Base-by-base conservation (phyloP, 176 grass and related monocot species). In the Pontederia paniculata region DNA sequence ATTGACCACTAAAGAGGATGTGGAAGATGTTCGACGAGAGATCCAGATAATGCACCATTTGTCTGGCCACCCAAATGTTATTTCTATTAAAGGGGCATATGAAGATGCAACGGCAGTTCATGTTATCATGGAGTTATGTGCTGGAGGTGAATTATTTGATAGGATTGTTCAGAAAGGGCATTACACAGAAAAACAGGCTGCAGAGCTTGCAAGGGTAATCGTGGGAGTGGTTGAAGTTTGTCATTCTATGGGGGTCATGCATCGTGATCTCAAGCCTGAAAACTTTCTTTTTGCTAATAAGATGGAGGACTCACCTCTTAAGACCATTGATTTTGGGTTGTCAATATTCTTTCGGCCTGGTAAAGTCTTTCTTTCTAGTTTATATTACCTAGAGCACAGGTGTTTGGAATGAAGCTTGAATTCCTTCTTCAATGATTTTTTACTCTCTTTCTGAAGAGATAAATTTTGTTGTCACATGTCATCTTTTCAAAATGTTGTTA, bases 241-340 rank as follows among this genome's bases (percentile, higher is more conserved):
- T 23, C 60, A 63, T 23, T 63, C 60, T 3, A 63, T 63, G 60
- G 60, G 60, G 12, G 60, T 63, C 44, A 63, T 63, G 60, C 60
- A 63, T 23, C 44, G 44, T 23, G 60, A 60, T 60, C 22, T 60
- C 2, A 60, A 60, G 57, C 57, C 57, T 10, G 57, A 63, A 48
- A 63, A 48, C 47, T 63, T 63, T 63, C 60, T 63, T 48, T 63
- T 63, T 63, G 44, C 47, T 44, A 63, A 63, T 44, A 42, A 63
- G 23, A 63, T 63, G 60, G 44, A 63, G 44, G 60, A 63, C 9
- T 9, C 60, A 9, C 60, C 60, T 46, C 43, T 63, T 13, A 63
- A 48, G 60, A 63, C 60, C 15, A 63, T 63, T 63, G 60, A 63
- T 44, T 63, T 63, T 48, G 60, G 60, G 15, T 9, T 63, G 44